Conservation (phyloP, 495 filamentous ascomycete species). For the Penicillium robsamsonii region DNA sequence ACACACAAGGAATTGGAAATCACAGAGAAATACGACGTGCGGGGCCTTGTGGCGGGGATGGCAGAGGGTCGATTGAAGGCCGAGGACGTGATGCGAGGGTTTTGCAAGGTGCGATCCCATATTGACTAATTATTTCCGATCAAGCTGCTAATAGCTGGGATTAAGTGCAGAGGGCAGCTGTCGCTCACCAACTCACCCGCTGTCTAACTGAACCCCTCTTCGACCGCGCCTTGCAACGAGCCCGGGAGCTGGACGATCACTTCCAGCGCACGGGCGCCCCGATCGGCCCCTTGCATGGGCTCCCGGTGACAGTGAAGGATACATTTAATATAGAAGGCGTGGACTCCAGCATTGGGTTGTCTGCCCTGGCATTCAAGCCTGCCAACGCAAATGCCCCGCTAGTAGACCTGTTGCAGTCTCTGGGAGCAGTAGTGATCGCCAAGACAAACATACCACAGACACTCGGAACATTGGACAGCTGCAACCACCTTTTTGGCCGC, state of each 20-base stretch:
- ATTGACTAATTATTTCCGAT: not conserved
- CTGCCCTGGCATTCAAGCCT: conserved; percentile 51
- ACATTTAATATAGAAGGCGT: conserved; percentile 60
- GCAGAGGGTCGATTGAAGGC: conserved; percentile 45
- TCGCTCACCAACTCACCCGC: conserved; percentile 62
- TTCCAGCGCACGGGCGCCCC: conserved; percentile 46
- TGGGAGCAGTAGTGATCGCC: conserved; percentile 57
- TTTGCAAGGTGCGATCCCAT: conserved; percentile 49
- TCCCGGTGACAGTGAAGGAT: conserved; percentile 67
- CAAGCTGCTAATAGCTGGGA: not conserved
- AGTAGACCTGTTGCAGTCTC: conserved; percentile 38
- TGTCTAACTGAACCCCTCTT: conserved; percentile 69
- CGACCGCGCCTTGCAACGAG: conserved; percentile 55
- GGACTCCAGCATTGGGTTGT: conserved; percentile 59
- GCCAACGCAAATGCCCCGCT: conserved; percentile 44
- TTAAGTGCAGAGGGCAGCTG: conserved; percentile 47
- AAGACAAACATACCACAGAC: conserved; percentile 67
- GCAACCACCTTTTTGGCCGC: conserved; percentile 53
- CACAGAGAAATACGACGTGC: conserved; percentile 57
- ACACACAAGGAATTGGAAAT: conserved; percentile 53
- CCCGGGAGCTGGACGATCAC: conserved; percentile 57
- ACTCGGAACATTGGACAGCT: conserved; percentile 40
- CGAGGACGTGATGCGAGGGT: conserved; percentile 55
- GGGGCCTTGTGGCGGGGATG: conserved; percentile 49
- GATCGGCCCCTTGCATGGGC: conserved; percentile 63